Conservation (phyloP, 495 filamentous ascomycete species). For the Copromyces sp. region DNA sequence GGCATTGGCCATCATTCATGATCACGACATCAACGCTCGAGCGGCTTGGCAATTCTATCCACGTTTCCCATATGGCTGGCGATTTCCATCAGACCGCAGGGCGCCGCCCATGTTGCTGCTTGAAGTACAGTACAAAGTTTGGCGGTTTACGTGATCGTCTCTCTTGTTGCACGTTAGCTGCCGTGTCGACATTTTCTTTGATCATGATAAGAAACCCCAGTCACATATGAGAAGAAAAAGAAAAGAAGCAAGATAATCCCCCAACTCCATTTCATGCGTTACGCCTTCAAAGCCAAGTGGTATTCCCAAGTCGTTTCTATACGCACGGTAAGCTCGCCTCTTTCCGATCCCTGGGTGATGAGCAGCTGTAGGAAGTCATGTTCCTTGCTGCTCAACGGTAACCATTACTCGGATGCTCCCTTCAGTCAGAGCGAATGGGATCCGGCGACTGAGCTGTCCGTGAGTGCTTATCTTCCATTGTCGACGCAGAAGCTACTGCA, state of each 20-base stretch:
- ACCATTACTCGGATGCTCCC: neutral
- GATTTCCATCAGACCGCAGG: neutral
- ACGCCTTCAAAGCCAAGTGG: neutral
- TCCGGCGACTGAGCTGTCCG: neutral
- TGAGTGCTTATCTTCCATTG: neutral
- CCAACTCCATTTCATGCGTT: neutral
- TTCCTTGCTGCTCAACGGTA: neutral
- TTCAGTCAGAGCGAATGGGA: neutral
- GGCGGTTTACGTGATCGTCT: neutral
- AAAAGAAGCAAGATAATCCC: neutral
- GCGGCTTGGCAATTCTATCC: neutral
- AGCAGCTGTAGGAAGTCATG: neutral
- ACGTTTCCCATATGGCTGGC: neutral
- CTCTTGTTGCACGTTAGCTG: neutral
- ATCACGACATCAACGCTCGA: neutral
- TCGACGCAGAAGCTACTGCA: neutral
- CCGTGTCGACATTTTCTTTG: neutral
- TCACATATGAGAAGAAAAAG: neutral
- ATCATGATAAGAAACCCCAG: neutral
- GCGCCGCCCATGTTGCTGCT: neutral
- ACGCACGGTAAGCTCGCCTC: neutral
- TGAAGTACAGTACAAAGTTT: neutral
- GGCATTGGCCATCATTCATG: neutral
- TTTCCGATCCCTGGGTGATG: neutral
- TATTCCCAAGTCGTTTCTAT: neutral